Percentiles rank a stretch among this genome's conserved stretches.
These are phyloP conservation scores for Thermothielavioides terrestris DNA, from an alignment of 495 filamentous ascomycete genomes.

Conservation along the genomic window DNA sequence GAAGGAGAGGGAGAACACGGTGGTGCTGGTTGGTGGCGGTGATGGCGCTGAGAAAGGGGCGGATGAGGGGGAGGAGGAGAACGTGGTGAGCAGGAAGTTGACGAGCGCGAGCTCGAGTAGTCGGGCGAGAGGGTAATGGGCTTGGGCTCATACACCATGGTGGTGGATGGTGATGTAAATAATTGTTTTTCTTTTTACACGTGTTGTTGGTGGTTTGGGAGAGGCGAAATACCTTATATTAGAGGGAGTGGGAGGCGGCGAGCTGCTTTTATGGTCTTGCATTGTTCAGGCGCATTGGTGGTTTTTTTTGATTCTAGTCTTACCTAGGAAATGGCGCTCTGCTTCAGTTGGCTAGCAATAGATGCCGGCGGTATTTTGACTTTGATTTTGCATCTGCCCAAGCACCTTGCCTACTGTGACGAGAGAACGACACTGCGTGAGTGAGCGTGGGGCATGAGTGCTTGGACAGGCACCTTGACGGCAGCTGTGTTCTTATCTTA, in stretches of 20 bases:
- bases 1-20: conserved; percentile 26
- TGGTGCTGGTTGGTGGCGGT: neutral
- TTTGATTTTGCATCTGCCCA: no score
- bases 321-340: no score
- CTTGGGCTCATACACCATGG: no score
- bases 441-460: no score
- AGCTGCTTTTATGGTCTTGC: no score
- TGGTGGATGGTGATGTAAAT: no score
- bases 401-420: no score
- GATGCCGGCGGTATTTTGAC: no score
- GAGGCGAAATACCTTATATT: neutral
- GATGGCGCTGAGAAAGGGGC: neutral
- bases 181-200: conserved; percentile 5
- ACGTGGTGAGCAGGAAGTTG: conserved; percentile 14
- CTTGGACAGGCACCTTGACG: conserved; percentile 21
- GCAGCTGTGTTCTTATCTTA: conserved; percentile 26
- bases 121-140: conserved; percentile 6
- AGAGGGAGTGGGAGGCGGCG: conserved; percentile 1
- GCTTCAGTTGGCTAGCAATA: no score
- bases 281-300: conserved; percentile 5
- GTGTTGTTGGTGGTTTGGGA: neutral
- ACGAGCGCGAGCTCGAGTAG: no score
- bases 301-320: no score
- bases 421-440: no score
- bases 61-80: conserved; percentile 2